Evolutionary conservation across 495 filamentous ascomycete species (phyloP), one percentile per base, ranked within the genome.

Genomic region (Aspergillus affinis): DNA sequence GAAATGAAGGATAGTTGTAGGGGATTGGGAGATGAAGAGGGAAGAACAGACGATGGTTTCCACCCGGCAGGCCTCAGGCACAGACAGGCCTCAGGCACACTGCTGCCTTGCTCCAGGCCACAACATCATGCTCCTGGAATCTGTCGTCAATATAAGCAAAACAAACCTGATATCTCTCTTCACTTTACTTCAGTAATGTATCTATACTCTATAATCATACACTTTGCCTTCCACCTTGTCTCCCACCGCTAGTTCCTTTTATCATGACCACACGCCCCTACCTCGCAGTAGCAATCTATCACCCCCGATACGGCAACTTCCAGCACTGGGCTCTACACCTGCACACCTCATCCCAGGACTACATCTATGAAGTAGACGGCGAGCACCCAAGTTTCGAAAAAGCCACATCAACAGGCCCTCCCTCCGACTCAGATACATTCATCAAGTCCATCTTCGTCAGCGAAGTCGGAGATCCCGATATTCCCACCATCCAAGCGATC

Each of bases 281-380:
- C 19, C 63, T 60, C 58, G 61, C 51, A 46, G 65, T 68, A n/a
- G 64, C 57, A 10, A 49, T 69, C 30, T 65, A 57, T 23, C 50
- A 53, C 15, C 66, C 66, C 6, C 58, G 58, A 20, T 65, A 63
- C 45, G 61, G 67, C 52, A 66, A 66, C 46, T 65, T 59, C 53
- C 51, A 55, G 17, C 57, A 69, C 29, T 69, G 64, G 64, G 60
- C 61, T 15, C 46, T 69, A 0, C 57, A 65, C 27, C 51, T 69
- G 6, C 51, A 69, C 44, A 59, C 52, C 8, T 53, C 58, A 27
- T 44, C n/a, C 9, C 59, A 61, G 23, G 20, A 57, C 19, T 23
- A 58, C 26, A 59, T 65, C 48, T 66, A 63, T 48, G 64, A 66
- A 55, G 64, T 69, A 12, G 54, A 54, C 18, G 64, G 67, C 50